Evolutionary conservation across 306 rosid species (phyloP).

Genomic region (Lagenaria siceraria): DNA sequence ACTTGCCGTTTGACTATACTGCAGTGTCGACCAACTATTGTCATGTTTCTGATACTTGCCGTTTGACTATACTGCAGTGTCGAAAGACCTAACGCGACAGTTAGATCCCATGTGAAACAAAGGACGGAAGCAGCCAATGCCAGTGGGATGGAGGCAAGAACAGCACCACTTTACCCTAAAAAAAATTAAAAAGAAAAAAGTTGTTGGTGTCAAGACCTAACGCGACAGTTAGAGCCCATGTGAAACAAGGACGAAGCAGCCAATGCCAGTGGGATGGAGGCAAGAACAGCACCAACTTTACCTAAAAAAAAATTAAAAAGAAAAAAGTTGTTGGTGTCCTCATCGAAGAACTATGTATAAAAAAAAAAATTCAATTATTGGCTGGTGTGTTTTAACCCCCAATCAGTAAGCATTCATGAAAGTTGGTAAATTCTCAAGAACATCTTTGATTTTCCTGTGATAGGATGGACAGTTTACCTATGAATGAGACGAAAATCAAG

Average conservation of each 20-base stretch:
- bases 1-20: conserved; percentile 58
- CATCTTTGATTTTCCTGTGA: neutral
- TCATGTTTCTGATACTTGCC: conserved; percentile 67
- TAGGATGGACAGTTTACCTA: conserved; percentile 36
- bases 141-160: conserved; percentile 88
- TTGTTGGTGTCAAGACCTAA: no score
- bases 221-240: no score
- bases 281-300: conserved; percentile 94
- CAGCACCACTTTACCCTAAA: conserved; percentile 87
- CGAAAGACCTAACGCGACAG: conserved; percentile 61
- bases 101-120: conserved; percentile 90
- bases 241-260: no score
- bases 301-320: conserved; percentile 20
- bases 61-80: conserved; percentile 64
- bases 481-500: conserved; percentile 57
- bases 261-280: conserved; percentile 81
- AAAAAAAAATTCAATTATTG: neutral
- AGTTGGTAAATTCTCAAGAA: neutral
- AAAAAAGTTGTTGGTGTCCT: neutral
- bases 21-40: conserved; percentile 76
- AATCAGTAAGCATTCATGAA: neutral
- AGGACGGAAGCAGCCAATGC: conserved; percentile 84
- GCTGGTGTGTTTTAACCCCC: neutral
- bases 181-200: neutral
- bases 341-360: neutral